Percentiles rank a stretch among this genome's conserved stretches.
Conservation (phyloP, 768 basidiomycete species). For the Boletus eberwhitei region DNA sequence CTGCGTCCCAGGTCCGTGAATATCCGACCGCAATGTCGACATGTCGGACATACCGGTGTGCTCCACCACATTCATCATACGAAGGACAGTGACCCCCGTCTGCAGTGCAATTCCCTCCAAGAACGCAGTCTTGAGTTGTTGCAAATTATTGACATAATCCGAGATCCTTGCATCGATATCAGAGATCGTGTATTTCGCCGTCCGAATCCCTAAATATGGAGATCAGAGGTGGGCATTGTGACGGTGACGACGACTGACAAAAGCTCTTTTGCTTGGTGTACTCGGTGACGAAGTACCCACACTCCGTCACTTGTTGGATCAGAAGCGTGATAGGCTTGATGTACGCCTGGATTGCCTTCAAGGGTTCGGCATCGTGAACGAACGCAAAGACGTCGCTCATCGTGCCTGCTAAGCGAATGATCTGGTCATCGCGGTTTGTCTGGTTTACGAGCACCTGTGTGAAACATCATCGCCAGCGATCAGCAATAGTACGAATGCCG, state of each 20-base stretch:
- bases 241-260: not conserved
- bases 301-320: conserved; percentile 10
- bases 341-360: not conserved
- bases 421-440: not conserved
- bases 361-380: not conserved
- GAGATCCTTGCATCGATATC: no score
- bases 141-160: no score
- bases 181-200: no score
- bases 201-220: not conserved
- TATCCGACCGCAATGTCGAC: no score
- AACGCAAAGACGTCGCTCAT: conserved; percentile 1
- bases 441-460: not conserved
- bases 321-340: not conserved
- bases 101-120: no score
- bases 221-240: not conserved
- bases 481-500: not conserved
- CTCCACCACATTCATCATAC: no score
- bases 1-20: no score
- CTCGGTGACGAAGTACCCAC: conserved; percentile 4
- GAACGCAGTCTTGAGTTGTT: no score
- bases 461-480: not conserved
- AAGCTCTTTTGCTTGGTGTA: not conserved
- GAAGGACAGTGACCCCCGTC: no score
- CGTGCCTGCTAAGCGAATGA: not conserved
- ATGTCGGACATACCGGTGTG: no score